These are phyloP conservation scores for Vigna reflexopilosa DNA, from an alignment of 306 rosid species.

Conservation along the genomic window DNA sequence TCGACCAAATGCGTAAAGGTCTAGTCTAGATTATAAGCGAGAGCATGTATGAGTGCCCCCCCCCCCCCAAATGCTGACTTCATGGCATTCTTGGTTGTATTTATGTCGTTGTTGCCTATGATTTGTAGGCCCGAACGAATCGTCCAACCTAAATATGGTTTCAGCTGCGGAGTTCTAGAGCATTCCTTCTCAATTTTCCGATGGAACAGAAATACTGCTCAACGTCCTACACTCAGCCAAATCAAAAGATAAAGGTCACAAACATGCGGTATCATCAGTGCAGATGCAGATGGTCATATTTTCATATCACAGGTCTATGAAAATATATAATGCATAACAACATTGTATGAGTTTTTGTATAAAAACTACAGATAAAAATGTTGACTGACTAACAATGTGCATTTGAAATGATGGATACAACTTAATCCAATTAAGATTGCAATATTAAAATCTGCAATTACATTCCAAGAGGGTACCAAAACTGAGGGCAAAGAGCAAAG, in stretches of 20 bases:
- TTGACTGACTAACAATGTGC: slow-evolving; percentile 3
- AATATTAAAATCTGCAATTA: slow-evolving; percentile 51
- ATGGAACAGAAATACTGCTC: background rate
- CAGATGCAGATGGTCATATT: slow-evolving; percentile 1
- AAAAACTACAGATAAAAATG: background rate
- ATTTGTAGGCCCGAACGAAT: background rate
- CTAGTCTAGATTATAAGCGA: background rate
- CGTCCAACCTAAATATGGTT: background rate
- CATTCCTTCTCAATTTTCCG: background rate
- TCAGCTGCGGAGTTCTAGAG: background rate
- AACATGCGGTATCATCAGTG: background rate
- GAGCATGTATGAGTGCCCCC: background rate
- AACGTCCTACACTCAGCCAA: background rate
- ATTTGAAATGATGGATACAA: slow-evolving; percentile 39
- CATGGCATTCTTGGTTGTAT: background rate
- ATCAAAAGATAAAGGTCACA: background rate
- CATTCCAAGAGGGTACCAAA: slow-evolving; percentile 51
- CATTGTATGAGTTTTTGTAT: background rate
- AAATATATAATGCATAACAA: background rate
- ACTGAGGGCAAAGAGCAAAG: slow-evolving; percentile 47
- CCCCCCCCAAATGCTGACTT: background rate
- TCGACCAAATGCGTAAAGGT: background rate
- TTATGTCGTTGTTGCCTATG: background rate
- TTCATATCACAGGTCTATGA: background rate
- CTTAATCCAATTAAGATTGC: slow-evolving; percentile 45